A percentile compares a stretch with the other conserved stretches of the same genome.
phyloP scores from a whole-genome alignment of 2,329 filamentous ascomycete species.

The Colletotrichum somersetense region DNA sequence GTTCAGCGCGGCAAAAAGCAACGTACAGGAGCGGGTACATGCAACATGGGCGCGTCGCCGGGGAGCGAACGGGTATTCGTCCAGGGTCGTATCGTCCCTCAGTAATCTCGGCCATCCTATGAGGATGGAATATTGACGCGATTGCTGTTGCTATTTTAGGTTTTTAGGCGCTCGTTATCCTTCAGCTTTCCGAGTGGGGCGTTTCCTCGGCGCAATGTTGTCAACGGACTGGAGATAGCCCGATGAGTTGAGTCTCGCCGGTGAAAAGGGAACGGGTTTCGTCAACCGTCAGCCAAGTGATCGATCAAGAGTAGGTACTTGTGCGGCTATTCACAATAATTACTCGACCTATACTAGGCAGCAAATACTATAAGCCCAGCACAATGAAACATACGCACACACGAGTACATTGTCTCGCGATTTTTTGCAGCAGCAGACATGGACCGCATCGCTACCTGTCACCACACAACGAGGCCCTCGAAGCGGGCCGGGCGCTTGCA shows the following conservation, averaged over 20 bases:
- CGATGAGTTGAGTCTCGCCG: background rate
- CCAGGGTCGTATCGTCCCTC: conserved; percentile 6
- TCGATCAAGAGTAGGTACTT: background rate
- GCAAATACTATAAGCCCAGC: background rate
- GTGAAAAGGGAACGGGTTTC: background rate
- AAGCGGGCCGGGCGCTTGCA: conserved; percentile 42
- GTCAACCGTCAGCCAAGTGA: too few relatives aligned
- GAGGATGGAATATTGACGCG: conserved; percentile 17
- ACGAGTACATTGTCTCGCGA: background rate
- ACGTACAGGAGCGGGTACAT: conserved; percentile 35
- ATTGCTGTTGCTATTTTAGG: conserved; percentile 32
- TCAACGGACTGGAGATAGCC: background rate
- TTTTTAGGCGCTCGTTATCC: conserved; percentile 15
- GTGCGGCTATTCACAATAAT: background rate
- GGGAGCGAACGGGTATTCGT: conserved; percentile 13
- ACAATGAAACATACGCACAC: background rate
- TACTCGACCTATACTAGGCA: background rate
- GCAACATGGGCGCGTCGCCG: conserved; percentile 39
- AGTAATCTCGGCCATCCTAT: conserved; percentile 16
- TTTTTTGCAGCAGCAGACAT: background rate
- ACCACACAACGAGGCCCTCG: conserved; percentile 11
- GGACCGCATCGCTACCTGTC: conserved; percentile 8
- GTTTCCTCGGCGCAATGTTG: background rate
- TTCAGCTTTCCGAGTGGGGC: background rate
- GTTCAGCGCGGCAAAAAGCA: conserved; percentile 42